A percentile compares a stretch with the other conserved stretches of the same genome.
Evolutionary conservation across 768 basidiomycete genomes (phyloP).

Genomic region (Tylopilus sp.): DNA sequence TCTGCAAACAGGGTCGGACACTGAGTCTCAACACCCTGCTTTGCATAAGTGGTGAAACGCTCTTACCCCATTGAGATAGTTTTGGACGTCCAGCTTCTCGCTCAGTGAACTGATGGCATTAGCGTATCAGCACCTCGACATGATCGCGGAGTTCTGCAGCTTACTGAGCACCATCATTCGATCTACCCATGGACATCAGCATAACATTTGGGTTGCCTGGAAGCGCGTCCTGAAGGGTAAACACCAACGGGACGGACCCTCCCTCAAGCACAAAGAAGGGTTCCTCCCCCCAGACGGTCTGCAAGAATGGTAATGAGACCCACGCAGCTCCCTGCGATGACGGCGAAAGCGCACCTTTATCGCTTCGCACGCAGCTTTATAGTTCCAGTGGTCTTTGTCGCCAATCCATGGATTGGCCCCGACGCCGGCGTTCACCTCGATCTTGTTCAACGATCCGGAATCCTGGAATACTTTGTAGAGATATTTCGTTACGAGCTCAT

Average conservation of each 20-base stretch:
- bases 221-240: constrained; percentile 81
- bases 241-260: constrained; percentile 83
- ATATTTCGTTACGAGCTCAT: constrained; percentile 62
- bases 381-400: constrained; percentile 82
- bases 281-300: constrained; percentile 15
- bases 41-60: neutral
- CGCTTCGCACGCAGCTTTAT: constrained; percentile 74
- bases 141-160: constrained; percentile 16
- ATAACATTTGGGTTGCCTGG: constrained; percentile 64
- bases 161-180: constrained; percentile 89
- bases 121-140: neutral
- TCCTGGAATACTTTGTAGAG: constrained; percentile 74
- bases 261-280: constrained; percentile 80
- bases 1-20: neutral
- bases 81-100: neutral
- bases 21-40: neutral
- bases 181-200: constrained; percentile 85
- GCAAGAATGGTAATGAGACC: neutral
- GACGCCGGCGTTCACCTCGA: constrained; percentile 59
- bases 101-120: neutral
- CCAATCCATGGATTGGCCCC: constrained; percentile 87
- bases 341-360: constrained; percentile 49
- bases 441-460: constrained; percentile 73
- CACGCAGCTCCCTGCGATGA: neutral
- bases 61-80: neutral